Conservation (phyloP, 805 yeast species). For the Candida alai region DNA sequence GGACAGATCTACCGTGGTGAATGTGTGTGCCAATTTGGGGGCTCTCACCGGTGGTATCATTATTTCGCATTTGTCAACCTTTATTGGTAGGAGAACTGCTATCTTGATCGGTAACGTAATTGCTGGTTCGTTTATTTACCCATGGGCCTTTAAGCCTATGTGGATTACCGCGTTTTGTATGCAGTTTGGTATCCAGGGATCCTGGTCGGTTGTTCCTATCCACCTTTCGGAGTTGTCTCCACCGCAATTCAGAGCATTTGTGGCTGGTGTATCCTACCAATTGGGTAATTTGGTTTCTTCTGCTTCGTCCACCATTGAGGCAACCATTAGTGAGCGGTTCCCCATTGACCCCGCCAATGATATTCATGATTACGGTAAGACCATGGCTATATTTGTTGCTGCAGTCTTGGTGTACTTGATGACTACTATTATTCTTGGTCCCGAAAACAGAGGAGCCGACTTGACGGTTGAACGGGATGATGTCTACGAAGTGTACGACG, state of each 20-base stretch:
- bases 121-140: conserved; percentile 62
- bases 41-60: conserved; percentile 63
- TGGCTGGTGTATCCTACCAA: conserved; percentile 63
- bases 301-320: conserved; percentile 68
- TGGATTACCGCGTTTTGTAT: conserved; percentile 42
- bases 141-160: conserved; percentile 44
- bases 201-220: conserved; percentile 71
- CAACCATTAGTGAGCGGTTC: conserved; percentile 56
- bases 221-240: conserved; percentile 60
- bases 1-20: conserved; percentile 54
- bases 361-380: conserved; percentile 56
- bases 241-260: conserved; percentile 52
- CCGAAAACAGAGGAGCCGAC: conserved; percentile 43
- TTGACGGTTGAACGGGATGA: conserved; percentile 19
- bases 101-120: conserved; percentile 46
- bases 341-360: conserved; percentile 37
- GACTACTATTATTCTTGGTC: conserved; percentile 53
- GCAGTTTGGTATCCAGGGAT: conserved; percentile 66
- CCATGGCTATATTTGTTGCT: conserved; percentile 66
- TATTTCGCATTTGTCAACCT: conserved; percentile 55
- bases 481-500: too few species aligned
- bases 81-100: conserved; percentile 58
- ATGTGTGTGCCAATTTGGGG: conserved; percentile 62
- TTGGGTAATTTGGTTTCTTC: conserved; percentile 70
- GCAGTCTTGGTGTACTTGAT: conserved; percentile 55